Evolutionary conservation across 192 early-diverging fungal species (phyloP).

Genomic region (Radiomyces spectabilis): DNA sequence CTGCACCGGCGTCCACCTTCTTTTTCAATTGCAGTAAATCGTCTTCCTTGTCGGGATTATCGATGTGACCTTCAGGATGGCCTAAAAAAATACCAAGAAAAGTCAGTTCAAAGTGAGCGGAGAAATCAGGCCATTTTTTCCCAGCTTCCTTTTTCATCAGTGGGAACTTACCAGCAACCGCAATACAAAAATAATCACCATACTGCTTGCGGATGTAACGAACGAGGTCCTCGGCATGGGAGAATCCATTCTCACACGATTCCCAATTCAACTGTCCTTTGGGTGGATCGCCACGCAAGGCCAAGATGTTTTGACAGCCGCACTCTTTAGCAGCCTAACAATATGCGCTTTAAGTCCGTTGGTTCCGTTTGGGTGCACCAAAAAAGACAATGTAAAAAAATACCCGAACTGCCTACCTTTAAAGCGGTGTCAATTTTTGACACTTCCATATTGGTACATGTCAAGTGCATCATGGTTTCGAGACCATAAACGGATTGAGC

Average conservation of each 20-base stretch:
- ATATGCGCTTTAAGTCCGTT: no score
- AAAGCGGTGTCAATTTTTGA: constrained; percentile 83
- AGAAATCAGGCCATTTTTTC: not conserved
- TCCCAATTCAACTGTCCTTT: constrained; percentile 76
- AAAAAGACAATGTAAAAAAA: not conserved
- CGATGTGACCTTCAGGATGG: constrained; percentile 92
- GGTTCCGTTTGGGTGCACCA: not conserved
- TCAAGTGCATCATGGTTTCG: constrained; percentile 97
- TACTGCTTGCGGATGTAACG: constrained; percentile 82
- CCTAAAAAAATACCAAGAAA: constrained; percentile 6
- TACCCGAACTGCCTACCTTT: constrained; percentile 34
- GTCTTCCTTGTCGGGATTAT: constrained; percentile 62
- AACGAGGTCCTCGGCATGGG: constrained; percentile 84
- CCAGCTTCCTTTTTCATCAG: not conserved
- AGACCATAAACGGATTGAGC: constrained; percentile 92
- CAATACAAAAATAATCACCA: constrained; percentile 93
- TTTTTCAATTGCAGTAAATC: constrained; percentile 78
- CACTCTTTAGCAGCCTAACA: constrained; percentile 79
- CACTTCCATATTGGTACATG: constrained; percentile 94
- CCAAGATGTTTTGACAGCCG: constrained; percentile 96
- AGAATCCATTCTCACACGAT: constrained; percentile 79
- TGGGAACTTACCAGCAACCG: constrained; percentile 72
- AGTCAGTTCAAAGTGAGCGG: not conserved
- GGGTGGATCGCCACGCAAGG: constrained; percentile 92
- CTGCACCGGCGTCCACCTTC: constrained; percentile 89